Evolutionary conservation across 176 grass and related monocot species (phyloP).

Genomic region (Hsuehochloa calcarea): DNA sequence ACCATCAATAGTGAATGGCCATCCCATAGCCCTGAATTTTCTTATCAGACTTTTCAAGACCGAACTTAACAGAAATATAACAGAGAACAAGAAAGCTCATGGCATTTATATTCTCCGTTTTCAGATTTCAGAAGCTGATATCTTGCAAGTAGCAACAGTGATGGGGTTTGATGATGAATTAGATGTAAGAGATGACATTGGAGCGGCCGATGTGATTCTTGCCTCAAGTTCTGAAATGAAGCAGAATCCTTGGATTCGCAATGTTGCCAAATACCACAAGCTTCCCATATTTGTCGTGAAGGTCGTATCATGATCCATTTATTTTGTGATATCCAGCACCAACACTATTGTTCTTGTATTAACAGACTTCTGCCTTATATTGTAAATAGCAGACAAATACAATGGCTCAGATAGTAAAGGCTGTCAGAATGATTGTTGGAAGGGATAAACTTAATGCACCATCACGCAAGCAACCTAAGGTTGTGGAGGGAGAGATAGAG

Average conservation of each 20-base stretch:
- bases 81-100: constrained; percentile 9
- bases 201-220: constrained; percentile 74
- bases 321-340: constrained; percentile 16
- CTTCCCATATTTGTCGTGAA: constrained; percentile 91
- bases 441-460: constrained; percentile 42
- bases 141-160: constrained; percentile 82
- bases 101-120: constrained; percentile 29
- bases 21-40: not conserved
- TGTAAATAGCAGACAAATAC: constrained; percentile 60
- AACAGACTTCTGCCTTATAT: constrained; percentile 27
- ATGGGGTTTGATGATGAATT: constrained; percentile 89
- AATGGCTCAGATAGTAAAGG: constrained; percentile 97
- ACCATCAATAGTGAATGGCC: not conserved
- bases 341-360: constrained; percentile 32
- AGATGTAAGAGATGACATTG: constrained; percentile 88
- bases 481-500: constrained; percentile 70
- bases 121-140: constrained; percentile 85
- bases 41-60: constrained; percentile 10
- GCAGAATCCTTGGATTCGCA: constrained; percentile 80
- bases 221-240: constrained; percentile 90
- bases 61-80: constrained; percentile 6
- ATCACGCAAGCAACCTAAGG: constrained; percentile 29
- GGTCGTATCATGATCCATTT: constrained; percentile 43
- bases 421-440: constrained; percentile 92
- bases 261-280: constrained; percentile 73